Base-by-base conservation (phyloP, 805 yeast genomes). In the Candida mattraensis region DNA sequence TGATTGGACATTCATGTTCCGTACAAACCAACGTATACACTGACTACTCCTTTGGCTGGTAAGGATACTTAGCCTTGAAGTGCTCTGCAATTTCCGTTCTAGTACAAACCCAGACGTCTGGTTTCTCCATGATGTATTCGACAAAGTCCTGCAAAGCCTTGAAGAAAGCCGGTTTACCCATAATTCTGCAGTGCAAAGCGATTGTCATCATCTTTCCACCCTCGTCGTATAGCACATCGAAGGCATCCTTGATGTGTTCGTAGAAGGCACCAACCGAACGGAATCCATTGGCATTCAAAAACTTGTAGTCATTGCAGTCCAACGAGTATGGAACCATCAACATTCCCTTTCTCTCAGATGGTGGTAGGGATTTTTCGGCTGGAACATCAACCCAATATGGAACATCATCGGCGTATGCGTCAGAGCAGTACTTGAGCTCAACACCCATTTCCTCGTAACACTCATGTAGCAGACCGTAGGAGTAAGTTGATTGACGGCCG, bases 181-280 rank as follows among this genome's bases (percentile, higher is more conserved):
- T 51, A 24, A 61, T 45, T 30, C 67, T 51, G 24, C 63, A 50
- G 35, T 61, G 67, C 32, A 61, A 40, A 4, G 64, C 63, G 18
- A 61, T 53, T 11, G 61, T 60, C 64, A 61, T 61, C 53, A 62
- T 60, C 33, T 63, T 59, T 14, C 51, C 51, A 8, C 63, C 67
- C 45, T 61, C 67, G n/a, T 50, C 54, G 39, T 61, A 62, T 15
- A 61, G 47, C 16, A 54, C 50, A 36, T 63, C 67, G 40, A 63
- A 63, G 4, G 66, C 61, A 31, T 58, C 53, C 30, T 53, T 56
- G 30, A 62, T 30, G 53, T 64, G 64, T 20, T 56, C 61, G 23
- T 35, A 46, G 32, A 53, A 54, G 3, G 53, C 54, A 11, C 48
- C 41, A 18, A 53, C 35, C 42, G 58, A 47, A 39, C 58, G 44